These are phyloP conservation scores for Phytophthora sp. DNA, from an alignment of 352 stramenopile genomes.

Conservation along the genomic window DNA sequence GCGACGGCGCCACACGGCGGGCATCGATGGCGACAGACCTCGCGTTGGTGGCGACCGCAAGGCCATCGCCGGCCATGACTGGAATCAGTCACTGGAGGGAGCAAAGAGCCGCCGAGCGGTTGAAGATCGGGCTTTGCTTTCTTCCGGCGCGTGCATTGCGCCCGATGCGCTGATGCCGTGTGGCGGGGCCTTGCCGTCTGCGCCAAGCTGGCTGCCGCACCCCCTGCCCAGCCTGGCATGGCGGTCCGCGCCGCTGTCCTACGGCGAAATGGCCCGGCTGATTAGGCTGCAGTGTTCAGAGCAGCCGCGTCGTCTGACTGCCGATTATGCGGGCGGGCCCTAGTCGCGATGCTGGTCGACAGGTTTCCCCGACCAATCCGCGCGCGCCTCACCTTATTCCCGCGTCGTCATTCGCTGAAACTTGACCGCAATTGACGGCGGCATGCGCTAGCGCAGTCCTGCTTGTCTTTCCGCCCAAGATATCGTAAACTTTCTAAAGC, in stretches of 20 bases:
- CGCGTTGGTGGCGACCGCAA: too few relatives aligned
- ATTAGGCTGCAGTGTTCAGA: neutral
- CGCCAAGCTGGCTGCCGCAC: neutral
- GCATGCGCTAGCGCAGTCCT: too few relatives aligned
- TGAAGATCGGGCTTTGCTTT: constrained; percentile 8
- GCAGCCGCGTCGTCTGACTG: neutral
- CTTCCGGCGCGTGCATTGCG: neutral
- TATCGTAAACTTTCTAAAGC: constrained; percentile 8
- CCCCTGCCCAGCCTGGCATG: neutral
- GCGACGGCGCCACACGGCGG: neutral
- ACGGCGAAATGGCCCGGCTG: neutral
- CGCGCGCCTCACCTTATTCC: neutral
- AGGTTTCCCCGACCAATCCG: neutral
- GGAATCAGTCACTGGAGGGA: constrained; percentile 9
- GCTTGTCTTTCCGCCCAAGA: constrained; percentile 10
- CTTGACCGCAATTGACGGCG: neutral
- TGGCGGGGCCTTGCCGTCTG: neutral
- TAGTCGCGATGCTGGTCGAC: too few relatives aligned
- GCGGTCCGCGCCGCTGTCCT: neutral
- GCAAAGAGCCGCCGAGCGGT: neutral
- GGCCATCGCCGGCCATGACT: neutral
- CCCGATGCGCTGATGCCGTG: neutral
- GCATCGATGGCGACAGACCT: too few relatives aligned
- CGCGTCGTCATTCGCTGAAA: neutral
- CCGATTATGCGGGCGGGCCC: too few relatives aligned